These are phyloP conservation scores for Zasmidium citrigriseum DNA, from an alignment of 2,329 filamentous ascomycete species.

Conservation along the genomic window DNA sequence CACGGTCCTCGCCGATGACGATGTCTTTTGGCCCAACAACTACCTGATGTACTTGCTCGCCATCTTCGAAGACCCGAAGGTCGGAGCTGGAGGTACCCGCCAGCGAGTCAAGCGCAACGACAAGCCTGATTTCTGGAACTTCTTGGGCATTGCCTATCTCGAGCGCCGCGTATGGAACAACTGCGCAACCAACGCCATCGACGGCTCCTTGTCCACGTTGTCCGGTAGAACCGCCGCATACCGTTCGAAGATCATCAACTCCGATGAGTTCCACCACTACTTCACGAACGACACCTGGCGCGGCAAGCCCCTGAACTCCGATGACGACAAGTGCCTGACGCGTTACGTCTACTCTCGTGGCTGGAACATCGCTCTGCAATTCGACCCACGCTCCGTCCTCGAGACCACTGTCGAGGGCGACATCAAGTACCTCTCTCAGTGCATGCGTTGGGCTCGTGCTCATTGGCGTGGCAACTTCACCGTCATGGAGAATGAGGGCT, in stretches of 20 bases:
- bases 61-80: conserved; percentile 45
- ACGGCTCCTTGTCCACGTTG: conserved; percentile 61
- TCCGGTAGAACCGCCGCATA: conserved; percentile 58
- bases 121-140: conserved; percentile 46
- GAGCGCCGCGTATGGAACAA: conserved; percentile 65
- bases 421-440: conserved; percentile 55
- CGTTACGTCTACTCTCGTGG: conserved; percentile 52
- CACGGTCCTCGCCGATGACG: conserved; percentile 38
- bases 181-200: conserved; percentile 56
- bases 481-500: conserved; percentile 43
- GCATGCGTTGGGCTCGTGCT: conserved; percentile 59
- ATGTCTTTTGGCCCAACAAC: conserved; percentile 36
- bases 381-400: conserved; percentile 49
- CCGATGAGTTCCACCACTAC: conserved; percentile 43
- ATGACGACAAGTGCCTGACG: conserved; percentile 66
- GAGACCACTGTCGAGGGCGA: conserved; percentile 56
- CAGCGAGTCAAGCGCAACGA: conserved; percentile 53
- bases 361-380: conserved; percentile 60
- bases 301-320: conserved; percentile 52
- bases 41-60: conserved; percentile 37
- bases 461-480: conserved; percentile 59
- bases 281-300: conserved; percentile 57
- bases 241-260: conserved; percentile 52
- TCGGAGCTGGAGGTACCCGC: conserved; percentile 59
- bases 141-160: conserved; percentile 61